These are phyloP conservation scores for Neurospora discreta DNA, from an alignment of 495 filamentous ascomycete species.

Conservation along the genomic window DNA sequence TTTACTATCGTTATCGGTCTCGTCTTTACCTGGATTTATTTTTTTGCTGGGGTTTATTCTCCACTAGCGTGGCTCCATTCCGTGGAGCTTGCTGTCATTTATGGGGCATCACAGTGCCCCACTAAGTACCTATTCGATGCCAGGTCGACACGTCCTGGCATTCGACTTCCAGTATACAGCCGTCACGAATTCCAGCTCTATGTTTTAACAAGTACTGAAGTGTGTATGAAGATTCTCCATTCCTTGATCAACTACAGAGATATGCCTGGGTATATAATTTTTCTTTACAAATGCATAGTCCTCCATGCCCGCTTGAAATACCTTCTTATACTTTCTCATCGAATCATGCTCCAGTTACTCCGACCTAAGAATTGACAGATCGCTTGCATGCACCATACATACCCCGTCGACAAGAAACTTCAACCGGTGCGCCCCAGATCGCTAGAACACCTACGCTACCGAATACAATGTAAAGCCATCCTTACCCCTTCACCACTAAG, in stretches of 20 bases:
- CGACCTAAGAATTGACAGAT: background rate
- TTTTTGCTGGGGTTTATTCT: background rate
- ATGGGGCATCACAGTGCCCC: background rate
- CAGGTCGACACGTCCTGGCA: background rate
- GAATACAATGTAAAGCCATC: background rate
- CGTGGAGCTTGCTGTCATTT: background rate
- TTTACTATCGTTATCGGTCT: background rate
- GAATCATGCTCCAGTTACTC: background rate
- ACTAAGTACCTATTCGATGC: background rate
- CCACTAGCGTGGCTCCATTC: background rate
- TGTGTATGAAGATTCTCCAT: background rate
- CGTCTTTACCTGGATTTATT: background rate
- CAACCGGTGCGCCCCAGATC: background rate
- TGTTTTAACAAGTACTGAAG: background rate
- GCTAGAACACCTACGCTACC: background rate
- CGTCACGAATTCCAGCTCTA: background rate
- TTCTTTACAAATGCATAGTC: background rate
- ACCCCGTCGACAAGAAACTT: background rate
- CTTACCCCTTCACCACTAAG: background rate
- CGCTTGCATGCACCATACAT: background rate
- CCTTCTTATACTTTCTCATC: background rate
- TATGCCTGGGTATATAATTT: background rate
- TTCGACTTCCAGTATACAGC: background rate
- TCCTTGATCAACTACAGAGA: background rate
- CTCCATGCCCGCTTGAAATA: background rate